Evolutionary conservation across 179 eudicot genomes (phyloP), one percentile per base, ranked within the genome.

Genomic region (Carnegiea gigantea): DNA sequence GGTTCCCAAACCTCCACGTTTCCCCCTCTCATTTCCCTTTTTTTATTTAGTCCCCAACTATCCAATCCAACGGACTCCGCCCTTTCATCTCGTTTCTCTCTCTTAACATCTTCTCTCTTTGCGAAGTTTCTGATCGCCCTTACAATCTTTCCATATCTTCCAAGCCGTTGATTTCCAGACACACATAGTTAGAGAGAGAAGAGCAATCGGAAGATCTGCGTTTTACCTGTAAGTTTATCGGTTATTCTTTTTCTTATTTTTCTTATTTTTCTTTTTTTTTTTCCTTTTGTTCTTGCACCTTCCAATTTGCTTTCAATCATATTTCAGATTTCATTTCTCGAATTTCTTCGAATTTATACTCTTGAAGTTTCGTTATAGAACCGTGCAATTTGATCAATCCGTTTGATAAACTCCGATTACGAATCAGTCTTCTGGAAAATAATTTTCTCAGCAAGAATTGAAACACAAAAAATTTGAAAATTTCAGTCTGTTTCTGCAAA

Each of bases 1-100:
- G 91, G 87, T 40, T 48, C 46, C 75, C 6, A 85, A 23, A 9
- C 77, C 1, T 78, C 88, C 93, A 87, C 92, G 92, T 91, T 78
- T 77, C 21, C 82, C 2, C 54, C 26, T 24, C 3, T 68, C 76
- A 86, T 57, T 75, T 36, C 77, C 33, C 77, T 73, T 70, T 75
- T 83, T 78, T 86, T 89, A 79, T 75, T 86, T 82, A 80, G 77
- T 80, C 75, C 86, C 43, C 73, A 6, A 57, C 73, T 28, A 71
- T 43, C 48, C 67, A 24, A 65, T 54, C 78, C 43, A 83, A 85
- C 89, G 84, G 88, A 86, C 82, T 67, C 67, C 53, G 65, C 71
- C 43, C 17, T 78, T 76, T 54, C 78, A 12, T 72, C 80, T 62
- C 70, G 73, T 77, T 72, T 30, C 43, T 30, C 23, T 44, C 48